phyloP scores from a whole-genome alignment of 139 green algal species.

The Chlamydomonas asymmetrica region DNA sequence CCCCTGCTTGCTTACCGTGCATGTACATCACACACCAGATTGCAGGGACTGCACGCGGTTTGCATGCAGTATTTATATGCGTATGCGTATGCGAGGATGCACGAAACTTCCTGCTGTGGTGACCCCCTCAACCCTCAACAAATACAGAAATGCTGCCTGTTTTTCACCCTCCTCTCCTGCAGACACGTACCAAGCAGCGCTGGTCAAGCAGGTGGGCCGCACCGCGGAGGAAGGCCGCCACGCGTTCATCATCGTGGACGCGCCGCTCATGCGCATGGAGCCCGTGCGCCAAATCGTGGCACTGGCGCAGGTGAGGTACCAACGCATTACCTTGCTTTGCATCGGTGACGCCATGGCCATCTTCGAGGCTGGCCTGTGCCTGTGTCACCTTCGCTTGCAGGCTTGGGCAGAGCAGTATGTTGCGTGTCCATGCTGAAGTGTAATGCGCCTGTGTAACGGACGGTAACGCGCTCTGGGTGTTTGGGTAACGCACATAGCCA shows the following conservation, averaged over 20 bases:
- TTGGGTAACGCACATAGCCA: not conserved
- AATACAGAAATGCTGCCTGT: no score
- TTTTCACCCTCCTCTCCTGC: conserved; percentile 4
- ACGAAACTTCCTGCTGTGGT: no score
- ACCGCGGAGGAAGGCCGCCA: conserved; percentile 70
- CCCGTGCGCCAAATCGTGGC: conserved; percentile 57
- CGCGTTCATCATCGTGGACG: conserved; percentile 75
- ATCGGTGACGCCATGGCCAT: not conserved
- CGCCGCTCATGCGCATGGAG: conserved; percentile 47
- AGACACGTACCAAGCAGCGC: conserved; percentile 65
- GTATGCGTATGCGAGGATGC: no score
- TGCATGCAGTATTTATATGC: no score
- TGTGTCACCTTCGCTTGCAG: no score
- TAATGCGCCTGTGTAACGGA: not conserved
- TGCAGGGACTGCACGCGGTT: no score
- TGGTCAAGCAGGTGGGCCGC: conserved; percentile 59
- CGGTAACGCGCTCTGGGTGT: not conserved
- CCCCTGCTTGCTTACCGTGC: no score
- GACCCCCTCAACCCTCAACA: no score
- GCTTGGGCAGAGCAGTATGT: not conserved
- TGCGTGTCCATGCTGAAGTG: not conserved
- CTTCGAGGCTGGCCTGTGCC: not conserved
- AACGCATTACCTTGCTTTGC: not conserved
- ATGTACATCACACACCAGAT: no score
- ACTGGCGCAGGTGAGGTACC: conserved; percentile 45